Percentiles rank a stretch among this genome's conserved stretches.
Conservation (phyloP, 202 grass and related monocot genomes). For the Saccharum hybrid region DNA sequence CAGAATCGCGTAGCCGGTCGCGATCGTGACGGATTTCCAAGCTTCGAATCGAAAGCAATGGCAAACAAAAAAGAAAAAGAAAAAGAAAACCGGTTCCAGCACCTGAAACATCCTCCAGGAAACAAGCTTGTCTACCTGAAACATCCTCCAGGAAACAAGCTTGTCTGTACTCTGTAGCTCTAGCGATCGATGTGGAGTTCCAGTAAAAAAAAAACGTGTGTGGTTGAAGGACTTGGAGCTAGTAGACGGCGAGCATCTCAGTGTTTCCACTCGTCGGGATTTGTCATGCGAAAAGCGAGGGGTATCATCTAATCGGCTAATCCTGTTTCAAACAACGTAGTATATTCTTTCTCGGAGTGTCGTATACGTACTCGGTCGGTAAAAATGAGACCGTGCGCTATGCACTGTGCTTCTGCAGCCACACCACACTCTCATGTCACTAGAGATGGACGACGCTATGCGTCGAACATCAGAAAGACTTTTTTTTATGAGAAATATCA, state of each 20-base stretch:
- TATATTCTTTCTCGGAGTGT: neutral
- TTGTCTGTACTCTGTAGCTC: too few species aligned
- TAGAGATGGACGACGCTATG: neutral
- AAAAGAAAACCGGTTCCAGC: neutral
- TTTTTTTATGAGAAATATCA: too few species aligned
- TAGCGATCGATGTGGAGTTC: slow-evolving; percentile 1
- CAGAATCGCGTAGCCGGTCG: slow-evolving; percentile 5
- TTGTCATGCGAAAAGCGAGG: neutral
- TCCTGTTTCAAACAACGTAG: too few species aligned
- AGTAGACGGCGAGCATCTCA: neutral
- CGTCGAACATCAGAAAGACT: too few species aligned
- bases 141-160: too few species aligned
- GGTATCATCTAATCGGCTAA: neutral
- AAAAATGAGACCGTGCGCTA: too few species aligned
- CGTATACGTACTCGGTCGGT: too few species aligned
- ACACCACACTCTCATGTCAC: neutral
- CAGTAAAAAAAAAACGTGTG: neutral
- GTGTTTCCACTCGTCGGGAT: neutral
- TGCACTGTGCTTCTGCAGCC: neutral
- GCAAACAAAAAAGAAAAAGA: neutral
- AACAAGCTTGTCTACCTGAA: slow-evolving; percentile 51
- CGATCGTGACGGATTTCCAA: slow-evolving; percentile 16
- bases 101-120: slow-evolving; percentile 44
- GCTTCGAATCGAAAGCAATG: neutral
- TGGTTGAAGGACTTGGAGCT: slow-evolving; percentile 9